A percentile compares a stretch with the other conserved stretches of the same genome.
phyloP scores from a whole-genome alignment of 192 early-diverging fungal genomes.

The Oehlia diaphana region DNA sequence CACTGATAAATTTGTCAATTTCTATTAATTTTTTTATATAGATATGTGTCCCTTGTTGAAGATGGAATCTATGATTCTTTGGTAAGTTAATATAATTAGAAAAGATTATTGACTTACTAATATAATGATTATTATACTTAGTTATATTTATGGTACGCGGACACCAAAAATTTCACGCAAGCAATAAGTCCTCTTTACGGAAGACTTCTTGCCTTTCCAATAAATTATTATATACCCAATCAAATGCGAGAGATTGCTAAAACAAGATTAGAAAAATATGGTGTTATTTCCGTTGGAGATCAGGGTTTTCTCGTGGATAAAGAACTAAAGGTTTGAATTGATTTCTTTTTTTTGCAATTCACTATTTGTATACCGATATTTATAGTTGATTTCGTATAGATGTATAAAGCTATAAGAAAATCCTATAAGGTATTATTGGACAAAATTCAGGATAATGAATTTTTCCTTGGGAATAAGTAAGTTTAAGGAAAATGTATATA shows the following conservation, averaged over 20 bases:
- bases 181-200: slow-evolving; percentile 73
- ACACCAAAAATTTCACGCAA: slow-evolving; percentile 77
- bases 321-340: slow-evolving; percentile 31
- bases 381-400: slow-evolving; percentile 46
- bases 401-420: slow-evolving; percentile 70
- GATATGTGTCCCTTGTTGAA: background rate
- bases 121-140: slow-evolving; percentile 19
- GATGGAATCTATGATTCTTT: background rate
- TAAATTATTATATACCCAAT: slow-evolving; percentile 67
- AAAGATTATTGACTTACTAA: background rate
- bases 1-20: background rate
- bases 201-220: slow-evolving; percentile 66
- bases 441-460: slow-evolving; percentile 75
- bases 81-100: background rate
- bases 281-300: slow-evolving; percentile 39
- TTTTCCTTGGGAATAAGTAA: slow-evolving; percentile 79
- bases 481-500: background rate
- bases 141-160: slow-evolving; percentile 83
- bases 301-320: slow-evolving; percentile 19
- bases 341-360: background rate
- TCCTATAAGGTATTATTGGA: slow-evolving; percentile 64
- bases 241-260: slow-evolving; percentile 73
- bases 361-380: slow-evolving; percentile 11
- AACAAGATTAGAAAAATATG: slow-evolving; percentile 61
- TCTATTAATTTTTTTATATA: slow-evolving; percentile 11